phyloP scores from a whole-genome alignment of 148 eudicot species.

The Dysphania ambrosioides region DNA sequence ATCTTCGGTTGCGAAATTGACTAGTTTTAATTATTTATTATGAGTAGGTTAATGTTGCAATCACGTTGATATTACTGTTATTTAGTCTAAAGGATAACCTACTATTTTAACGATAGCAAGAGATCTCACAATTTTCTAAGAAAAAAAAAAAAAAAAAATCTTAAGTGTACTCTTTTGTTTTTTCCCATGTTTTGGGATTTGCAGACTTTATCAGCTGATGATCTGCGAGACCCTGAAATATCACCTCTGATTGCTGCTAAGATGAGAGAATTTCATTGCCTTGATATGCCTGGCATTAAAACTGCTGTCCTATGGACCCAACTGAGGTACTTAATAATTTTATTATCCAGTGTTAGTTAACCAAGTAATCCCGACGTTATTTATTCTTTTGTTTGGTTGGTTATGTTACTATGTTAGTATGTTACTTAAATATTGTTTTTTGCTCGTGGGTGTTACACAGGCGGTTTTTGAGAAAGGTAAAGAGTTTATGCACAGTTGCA shows the following conservation, averaged over 20 bases:
- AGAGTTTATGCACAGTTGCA: slow-evolving; percentile 46
- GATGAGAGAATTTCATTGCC: slow-evolving; percentile 80
- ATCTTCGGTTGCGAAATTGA: neutral
- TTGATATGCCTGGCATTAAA: slow-evolving; percentile 81
- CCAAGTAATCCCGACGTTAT: too few relatives aligned
- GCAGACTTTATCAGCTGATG: slow-evolving; percentile 81
- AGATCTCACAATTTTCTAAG: neutral
- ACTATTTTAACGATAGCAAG: neutral
- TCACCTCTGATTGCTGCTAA: slow-evolving; percentile 69
- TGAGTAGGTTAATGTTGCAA: neutral
- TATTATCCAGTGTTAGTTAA: neutral
- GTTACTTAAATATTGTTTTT: neutral
- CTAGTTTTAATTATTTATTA: neutral
- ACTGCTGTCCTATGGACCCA: slow-evolving; percentile 63
- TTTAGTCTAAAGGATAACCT: neutral
- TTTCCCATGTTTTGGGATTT: neutral
- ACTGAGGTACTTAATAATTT: slow-evolving; percentile 43
- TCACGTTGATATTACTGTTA: neutral
- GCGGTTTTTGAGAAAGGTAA: slow-evolving; percentile 69
- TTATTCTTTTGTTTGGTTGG: too few relatives aligned
- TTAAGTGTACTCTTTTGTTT: neutral
- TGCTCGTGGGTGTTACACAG: slow-evolving; percentile 24
- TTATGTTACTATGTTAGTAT: too few relatives aligned
- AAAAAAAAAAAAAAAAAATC: neutral
- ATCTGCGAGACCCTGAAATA: slow-evolving; percentile 70